A percentile compares a stretch with the other conserved stretches of the same genome.
phyloP scores from a whole-genome alignment of 2,329 filamentous ascomycete species.

The Xylaria sp. region DNA sequence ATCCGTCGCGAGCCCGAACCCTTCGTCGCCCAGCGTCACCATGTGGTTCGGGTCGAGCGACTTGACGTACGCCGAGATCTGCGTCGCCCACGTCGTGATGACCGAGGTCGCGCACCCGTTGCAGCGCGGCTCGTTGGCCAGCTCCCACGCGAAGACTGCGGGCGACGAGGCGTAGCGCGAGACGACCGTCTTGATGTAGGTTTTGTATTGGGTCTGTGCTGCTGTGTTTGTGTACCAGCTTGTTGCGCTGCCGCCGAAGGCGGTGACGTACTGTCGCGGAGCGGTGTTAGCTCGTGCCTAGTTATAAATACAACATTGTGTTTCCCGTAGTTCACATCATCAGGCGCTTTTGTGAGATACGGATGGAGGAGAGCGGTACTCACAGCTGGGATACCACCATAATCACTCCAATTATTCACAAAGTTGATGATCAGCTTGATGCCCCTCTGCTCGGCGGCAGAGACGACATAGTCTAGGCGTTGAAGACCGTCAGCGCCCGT shows the following conservation, averaged over 20 bases:
- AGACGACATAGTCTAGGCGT: conserved; percentile 72
- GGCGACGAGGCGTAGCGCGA: conserved; percentile 59
- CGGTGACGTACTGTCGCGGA: conserved; percentile 61
- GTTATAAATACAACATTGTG: background rate
- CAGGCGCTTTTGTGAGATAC: background rate
- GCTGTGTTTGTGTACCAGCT: conserved; percentile 67
- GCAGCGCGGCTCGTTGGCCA: conserved; percentile 68
- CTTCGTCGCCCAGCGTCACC: conserved; percentile 71
- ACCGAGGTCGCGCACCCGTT: conserved; percentile 65
- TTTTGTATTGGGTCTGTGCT: conserved; percentile 66
- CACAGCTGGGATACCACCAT: conserved; percentile 70
- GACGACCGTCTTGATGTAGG: conserved; percentile 62
- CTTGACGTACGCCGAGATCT: conserved; percentile 71
- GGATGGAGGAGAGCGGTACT: conserved; percentile 26
- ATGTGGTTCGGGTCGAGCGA: conserved; percentile 70
- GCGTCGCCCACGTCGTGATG: conserved; percentile 68
- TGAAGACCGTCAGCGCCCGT: conserved; percentile 71
- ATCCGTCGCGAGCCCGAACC: conserved; percentile 52
- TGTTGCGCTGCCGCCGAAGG: conserved; percentile 65
- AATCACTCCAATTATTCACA: conserved; percentile 77
- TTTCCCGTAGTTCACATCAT: background rate
- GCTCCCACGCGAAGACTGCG: conserved; percentile 66
- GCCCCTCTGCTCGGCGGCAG: conserved; percentile 66
- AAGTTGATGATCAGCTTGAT: conserved; percentile 74
- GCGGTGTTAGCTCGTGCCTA: conserved; percentile 9